These are phyloP conservation scores for Fraxinus cuspidata DNA, from an alignment of 257 asterid species.

Conservation along the genomic window DNA sequence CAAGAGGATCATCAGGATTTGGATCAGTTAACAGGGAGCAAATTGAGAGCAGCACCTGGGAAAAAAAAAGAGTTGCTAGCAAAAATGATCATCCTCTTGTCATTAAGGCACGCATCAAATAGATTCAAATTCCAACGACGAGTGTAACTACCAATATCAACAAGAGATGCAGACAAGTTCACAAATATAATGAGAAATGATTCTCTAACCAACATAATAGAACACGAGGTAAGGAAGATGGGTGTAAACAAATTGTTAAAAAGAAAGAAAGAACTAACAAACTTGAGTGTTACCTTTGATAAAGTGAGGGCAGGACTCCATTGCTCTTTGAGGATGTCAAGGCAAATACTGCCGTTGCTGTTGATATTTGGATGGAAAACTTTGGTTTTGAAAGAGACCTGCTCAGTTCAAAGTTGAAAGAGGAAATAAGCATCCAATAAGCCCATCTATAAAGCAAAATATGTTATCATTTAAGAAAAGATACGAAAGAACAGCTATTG, in stretches of 20 bases:
- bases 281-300: conserved; percentile 41
- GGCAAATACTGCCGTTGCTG: conserved; percentile 55
- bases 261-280: neutral
- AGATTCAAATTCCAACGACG: neutral
- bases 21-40: conserved; percentile 87
- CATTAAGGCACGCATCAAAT: neutral
- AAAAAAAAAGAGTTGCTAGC: neutral
- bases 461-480: neutral
- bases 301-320: conserved; percentile 59
- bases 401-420: conserved; percentile 9
- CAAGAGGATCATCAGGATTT: conserved; percentile 84
- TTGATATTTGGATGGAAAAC: conserved; percentile 55
- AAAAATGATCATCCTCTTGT: neutral
- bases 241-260: neutral
- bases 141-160: neutral
- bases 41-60: conserved; percentile 71
- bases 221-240: neutral
- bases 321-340: conserved; percentile 55
- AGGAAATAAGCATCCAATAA: neutral
- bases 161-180: neutral
- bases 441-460: neutral
- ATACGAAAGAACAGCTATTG: too few species aligned
- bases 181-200: too few species aligned
- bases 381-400: conserved; percentile 53
- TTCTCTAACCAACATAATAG: too few species aligned